Evolutionary conservation across 2,329 filamentous ascomycete genomes (phyloP).

Genomic region (Monosporascus sp.): DNA sequence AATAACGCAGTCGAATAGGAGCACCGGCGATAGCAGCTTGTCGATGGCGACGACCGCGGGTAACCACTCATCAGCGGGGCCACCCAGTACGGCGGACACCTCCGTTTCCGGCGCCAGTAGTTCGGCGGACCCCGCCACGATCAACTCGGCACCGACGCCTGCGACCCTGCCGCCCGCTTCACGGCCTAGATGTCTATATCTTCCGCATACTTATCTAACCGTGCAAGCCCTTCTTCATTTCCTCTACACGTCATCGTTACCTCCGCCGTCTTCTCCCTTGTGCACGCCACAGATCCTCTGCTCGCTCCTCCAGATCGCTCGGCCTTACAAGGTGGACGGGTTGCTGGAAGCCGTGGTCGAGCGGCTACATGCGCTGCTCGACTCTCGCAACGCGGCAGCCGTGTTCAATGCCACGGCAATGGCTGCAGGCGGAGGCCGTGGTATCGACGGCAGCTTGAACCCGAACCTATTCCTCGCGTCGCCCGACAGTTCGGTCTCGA

Average conservation of each 20-base stretch:
- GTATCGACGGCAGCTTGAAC: slow-evolving; percentile 63
- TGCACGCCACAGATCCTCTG: slow-evolving; percentile 95
- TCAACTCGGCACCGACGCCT: slow-evolving; percentile 54
- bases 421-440: slow-evolving; percentile 88
- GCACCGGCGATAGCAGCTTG: slow-evolving; percentile 40
- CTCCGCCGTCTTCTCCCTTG: slow-evolving; percentile 66
- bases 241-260: slow-evolving; percentile 87
- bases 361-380: slow-evolving; percentile 79
- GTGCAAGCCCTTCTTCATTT: slow-evolving; percentile 87
- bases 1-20: slow-evolving; percentile 65
- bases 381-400: slow-evolving; percentile 89
- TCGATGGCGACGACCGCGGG: slow-evolving; percentile 38
- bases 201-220: slow-evolving; percentile 87
- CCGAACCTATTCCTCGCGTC: slow-evolving; percentile 54
- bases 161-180: slow-evolving; percentile 53
- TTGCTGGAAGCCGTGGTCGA: slow-evolving; percentile 90
- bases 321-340: slow-evolving; percentile 89
- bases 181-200: slow-evolving; percentile 79
- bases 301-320: slow-evolving; percentile 85
- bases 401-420: slow-evolving; percentile 98
- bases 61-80: slow-evolving; percentile 27
- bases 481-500: slow-evolving; percentile 25
- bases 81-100: slow-evolving; percentile 39
- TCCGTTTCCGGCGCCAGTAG: slow-evolving; percentile 35
- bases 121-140: slow-evolving; percentile 37